Evolutionary conservation across 176 grass and related monocot species (phyloP), one percentile per base, ranked within the genome.

Genomic region (Pontederia paniculata): DNA sequence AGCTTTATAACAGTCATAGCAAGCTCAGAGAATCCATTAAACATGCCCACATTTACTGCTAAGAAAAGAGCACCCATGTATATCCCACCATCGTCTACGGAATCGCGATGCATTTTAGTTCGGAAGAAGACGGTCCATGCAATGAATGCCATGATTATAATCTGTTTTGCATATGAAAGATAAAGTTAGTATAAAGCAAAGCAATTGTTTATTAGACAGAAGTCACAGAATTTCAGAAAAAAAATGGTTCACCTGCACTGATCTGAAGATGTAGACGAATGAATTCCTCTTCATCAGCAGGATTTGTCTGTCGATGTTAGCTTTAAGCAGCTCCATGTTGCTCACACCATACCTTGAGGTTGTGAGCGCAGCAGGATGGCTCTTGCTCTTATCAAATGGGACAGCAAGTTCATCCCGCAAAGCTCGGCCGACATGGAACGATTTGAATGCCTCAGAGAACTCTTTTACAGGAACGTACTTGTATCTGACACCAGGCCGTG

Each of bases 231-330:
- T n/a, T n/a, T n/a, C n/a, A n/a, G n/a, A n/a, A n/a, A n/a, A 21
- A 16, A 37, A 37, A 37, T 37, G 16, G 21, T 44, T 11, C 21
- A 71, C 69, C 69, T 71, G 69, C 13, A 49, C 47, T 44, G 64
- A 45, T 66, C 80, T 85, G 56, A 73, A 70, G 75, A 88, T 80
- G 45, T 89, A 85, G 63, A 88, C 22, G 75, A 73, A 85, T 20
- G 78, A 77, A 72, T 83, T 95, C 17, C 78, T 79, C 73, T 76
- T 88, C 71, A 95, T 88, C 15, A 95, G 89, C 59, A 95, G 78
- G 28, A 85, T 54, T 63, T 95, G 84, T 70, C 84, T 71, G 42
- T 81, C 78, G 8, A 85, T 73, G 59, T 84, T 85, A 73, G 84
- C 84, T 66, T 95, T 85, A 52, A 95, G 65, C n/a, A 95, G 68